Base-by-base conservation (phyloP, 2,329 filamentous ascomycete genomes). In the Mariannaea elegans region DNA sequence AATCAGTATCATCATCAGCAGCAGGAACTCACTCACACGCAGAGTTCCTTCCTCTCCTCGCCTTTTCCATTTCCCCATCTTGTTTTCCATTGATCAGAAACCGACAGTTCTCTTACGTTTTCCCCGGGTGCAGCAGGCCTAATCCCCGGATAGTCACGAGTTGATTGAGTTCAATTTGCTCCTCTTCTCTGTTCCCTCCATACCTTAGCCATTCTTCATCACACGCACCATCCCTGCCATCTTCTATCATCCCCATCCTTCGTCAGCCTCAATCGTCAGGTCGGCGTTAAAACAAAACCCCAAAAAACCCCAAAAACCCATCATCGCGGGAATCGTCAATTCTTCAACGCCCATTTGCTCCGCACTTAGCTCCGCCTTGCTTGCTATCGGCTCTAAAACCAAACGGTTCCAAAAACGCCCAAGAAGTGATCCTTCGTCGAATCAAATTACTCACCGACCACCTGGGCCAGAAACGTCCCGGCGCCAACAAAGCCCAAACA, bases 371-470 rank as follows among this genome's bases (percentile, higher is more conserved):
- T 48, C 34, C 44, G 21, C 45, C 49, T 39, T 16, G 34, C 39
- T 24, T 34, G 46, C 46, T 32, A 52, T 47, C 51, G 18, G 48
- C 64, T 53, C 60, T 51, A 51, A 61, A 61, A 57, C 56, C 52
- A 70, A 63, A 68, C 58, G 57, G 57, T 27, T 59, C 52, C 52
- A 46, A 66, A 55, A 49, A 67, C 16, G 59, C 46, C 63, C 56
- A 53, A 53, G 44, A 56, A 56, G 41, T 34, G 56, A 23, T 64
- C 38, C 19, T 49, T 57, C 46, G 64, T 65, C 68, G 68, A 71
- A 71, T 71, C 68, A 71, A 63, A 71, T 69, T 68, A 60, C 68
- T 71, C 68, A 61, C 68, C 68, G 61, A 62, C 66, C 65, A 65
- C 67, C 57, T 71, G 68, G 68, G 65, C 65, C 68, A 67, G 62